Conservation (phyloP, 441 rosid species). For the Pelargonium cotyledonis region DNA sequence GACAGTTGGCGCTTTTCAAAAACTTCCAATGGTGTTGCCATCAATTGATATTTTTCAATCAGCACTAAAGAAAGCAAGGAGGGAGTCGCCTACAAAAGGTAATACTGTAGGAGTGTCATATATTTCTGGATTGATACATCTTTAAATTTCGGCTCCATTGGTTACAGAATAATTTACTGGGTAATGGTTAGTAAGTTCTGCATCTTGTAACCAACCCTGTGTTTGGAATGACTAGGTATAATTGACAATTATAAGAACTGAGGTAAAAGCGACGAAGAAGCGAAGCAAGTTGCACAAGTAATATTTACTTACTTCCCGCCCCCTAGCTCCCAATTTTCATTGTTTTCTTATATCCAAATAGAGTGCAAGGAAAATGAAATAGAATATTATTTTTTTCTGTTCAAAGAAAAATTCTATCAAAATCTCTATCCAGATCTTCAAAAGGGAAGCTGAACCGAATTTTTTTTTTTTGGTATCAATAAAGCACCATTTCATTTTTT, state of each 20-base stretch:
- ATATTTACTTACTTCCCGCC: background rate
- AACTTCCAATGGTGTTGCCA: slow-evolving; percentile 94
- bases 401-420: too few species aligned
- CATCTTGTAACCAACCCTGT: background rate
- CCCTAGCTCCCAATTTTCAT: background rate
- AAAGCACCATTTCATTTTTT: background rate
- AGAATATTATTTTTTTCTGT: too few species aligned
- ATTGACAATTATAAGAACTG: background rate
- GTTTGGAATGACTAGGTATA: background rate
- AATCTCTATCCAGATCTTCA: background rate
- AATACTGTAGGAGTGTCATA: background rate
- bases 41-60: slow-evolving; percentile 69
- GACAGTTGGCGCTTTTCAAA: slow-evolving; percentile 83
- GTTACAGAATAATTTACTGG: background rate
- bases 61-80: slow-evolving; percentile 66
- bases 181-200: background rate
- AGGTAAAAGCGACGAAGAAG: background rate
- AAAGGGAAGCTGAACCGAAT: background rate
- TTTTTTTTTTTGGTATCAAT: background rate
- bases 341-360: background rate
- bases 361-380: background rate
- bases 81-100: slow-evolving; percentile 83
- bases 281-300: background rate
- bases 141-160: background rate
- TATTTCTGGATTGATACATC: background rate